phyloP scores from a whole-genome alignment of 208 protist genomes.

The Crithidia brevicula region DNA sequence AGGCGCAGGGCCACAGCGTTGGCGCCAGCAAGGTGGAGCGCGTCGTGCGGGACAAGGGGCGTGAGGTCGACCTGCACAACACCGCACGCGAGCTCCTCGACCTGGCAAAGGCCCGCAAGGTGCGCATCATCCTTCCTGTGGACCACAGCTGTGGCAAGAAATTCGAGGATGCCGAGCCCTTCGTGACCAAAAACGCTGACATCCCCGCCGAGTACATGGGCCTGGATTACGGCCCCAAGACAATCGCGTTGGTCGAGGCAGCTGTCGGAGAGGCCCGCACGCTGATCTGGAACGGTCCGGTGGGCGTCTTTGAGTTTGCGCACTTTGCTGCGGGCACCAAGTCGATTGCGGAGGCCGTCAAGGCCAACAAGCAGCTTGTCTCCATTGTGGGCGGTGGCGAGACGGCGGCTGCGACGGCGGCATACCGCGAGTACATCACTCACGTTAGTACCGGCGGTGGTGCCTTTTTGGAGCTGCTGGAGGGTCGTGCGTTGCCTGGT shows the following conservation, averaged over 20 bases:
- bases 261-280: conserved; percentile 88
- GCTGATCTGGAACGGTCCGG: conserved; percentile 98
- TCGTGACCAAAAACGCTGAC: conserved; percentile 75
- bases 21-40: conserved; percentile 97
- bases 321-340: conserved; percentile 94
- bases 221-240: conserved; percentile 97
- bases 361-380: conserved; percentile 71
- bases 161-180: conserved; percentile 87
- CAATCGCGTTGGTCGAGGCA: conserved; percentile 67
- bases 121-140: conserved; percentile 97
- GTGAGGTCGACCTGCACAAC: conserved; percentile 80
- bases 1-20: conserved; percentile 87
- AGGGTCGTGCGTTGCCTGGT: conserved; percentile 96
- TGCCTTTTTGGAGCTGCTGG: conserved; percentile 99
- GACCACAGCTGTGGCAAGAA: conserved; percentile 97
- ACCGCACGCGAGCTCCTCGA: conserved; percentile 78
- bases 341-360: conserved; percentile 79
- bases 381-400: conserved; percentile 98
- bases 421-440: conserved; percentile 88
- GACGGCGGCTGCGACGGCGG: conserved; percentile 95
- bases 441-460: conserved; percentile 99
- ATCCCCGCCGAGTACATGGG: conserved; percentile 93
- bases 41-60: conserved; percentile 78
- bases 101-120: conserved; percentile 91
- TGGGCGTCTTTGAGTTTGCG: conserved; percentile 99